These are phyloP conservation scores for Thymus mandschuricus DNA, from an alignment of 257 asterid genomes.

Conservation along the genomic window DNA sequence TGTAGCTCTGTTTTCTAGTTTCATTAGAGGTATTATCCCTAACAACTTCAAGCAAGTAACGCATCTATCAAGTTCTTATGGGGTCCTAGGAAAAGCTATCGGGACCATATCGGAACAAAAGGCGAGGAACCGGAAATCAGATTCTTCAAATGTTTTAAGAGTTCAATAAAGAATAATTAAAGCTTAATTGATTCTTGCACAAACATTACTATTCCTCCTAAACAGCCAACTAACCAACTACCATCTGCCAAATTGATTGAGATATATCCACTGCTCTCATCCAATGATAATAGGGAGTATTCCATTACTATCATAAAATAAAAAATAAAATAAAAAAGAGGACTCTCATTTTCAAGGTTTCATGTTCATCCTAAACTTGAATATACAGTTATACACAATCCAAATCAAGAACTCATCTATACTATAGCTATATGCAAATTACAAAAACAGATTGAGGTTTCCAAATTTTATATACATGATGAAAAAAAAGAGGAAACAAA, in stretches of 20 bases:
- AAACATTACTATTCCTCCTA: background rate
- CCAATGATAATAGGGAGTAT: background rate
- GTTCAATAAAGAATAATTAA: background rate
- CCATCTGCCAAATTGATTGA: background rate
- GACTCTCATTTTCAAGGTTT: background rate
- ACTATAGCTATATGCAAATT: background rate
- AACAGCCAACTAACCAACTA: constrained; percentile 14
- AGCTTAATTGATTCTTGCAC: background rate
- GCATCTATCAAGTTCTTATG: background rate
- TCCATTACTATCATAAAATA: background rate
- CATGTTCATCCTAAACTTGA: background rate
- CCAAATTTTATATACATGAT: background rate
- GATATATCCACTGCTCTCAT: background rate
- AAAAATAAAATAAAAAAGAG: background rate
- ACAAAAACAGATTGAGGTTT: background rate
- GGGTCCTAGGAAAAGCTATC: background rate
- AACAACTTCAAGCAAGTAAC: constrained; percentile 6
- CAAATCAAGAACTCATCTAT: constrained; percentile 2
- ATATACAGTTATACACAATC: background rate
- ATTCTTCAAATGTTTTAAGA: background rate
- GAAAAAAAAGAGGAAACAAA: background rate
- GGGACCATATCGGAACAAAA: background rate
- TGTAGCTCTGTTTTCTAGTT: background rate
- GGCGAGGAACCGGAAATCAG: background rate
- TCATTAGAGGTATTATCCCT: no score